These are phyloP conservation scores for Casuarina glauca DNA, from an alignment of 306 rosid species.

Conservation along the genomic window DNA sequence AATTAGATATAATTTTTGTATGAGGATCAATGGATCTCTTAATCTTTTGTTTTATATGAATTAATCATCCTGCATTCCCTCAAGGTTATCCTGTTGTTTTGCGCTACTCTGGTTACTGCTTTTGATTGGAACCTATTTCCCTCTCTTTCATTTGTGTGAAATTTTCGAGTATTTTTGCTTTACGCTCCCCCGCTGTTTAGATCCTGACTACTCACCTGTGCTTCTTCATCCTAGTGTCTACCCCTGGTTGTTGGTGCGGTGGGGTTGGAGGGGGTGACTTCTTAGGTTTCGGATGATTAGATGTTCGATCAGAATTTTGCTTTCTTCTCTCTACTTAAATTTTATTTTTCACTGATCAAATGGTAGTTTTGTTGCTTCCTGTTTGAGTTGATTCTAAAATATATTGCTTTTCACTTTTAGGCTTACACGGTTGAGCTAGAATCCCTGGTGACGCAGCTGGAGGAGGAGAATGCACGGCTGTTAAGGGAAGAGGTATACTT, in stretches of 20 bases:
- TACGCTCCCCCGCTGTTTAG: conserved; percentile 4
- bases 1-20: too few relatives aligned
- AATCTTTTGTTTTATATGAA: neutral
- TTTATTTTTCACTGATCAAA: neutral
- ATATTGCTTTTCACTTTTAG: conserved; percentile 32
- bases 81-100: neutral
- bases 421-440: conserved; percentile 89
- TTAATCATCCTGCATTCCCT: neutral
- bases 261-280: neutral
- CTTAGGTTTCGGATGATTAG: neutral
- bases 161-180: neutral
- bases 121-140: neutral
- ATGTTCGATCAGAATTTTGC: neutral
- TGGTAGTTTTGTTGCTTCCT: neutral
- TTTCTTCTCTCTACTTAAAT: neutral
- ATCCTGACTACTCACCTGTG: neutral
- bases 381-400: neutral
- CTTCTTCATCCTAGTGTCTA: neutral
- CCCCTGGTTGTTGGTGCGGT: neutral
- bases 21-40: neutral
- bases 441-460: conserved; percentile 61
- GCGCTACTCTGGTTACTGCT: neutral
- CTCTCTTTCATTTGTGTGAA: neutral
- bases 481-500: conserved; percentile 60
- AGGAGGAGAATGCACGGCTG: conserved; percentile 65